A percentile compares a stretch with the other conserved stretches of the same genome.
Evolutionary conservation across 345 rosid genomes (phyloP).

Genomic region (Hibiscus trionum): DNA sequence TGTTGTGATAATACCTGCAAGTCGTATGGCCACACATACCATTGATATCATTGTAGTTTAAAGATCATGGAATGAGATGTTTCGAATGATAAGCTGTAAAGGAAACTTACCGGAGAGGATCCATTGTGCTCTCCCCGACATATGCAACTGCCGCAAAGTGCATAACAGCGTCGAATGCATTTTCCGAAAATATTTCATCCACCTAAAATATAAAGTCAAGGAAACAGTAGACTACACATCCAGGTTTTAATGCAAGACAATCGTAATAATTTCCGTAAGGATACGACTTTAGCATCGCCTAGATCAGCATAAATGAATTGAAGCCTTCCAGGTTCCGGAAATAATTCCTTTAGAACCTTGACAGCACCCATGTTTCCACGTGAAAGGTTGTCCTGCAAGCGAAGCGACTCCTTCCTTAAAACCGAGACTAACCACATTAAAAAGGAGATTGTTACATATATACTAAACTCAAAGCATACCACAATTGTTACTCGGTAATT

Average conservation of each 20-base stretch:
- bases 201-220: constrained; percentile 50
- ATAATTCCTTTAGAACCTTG: constrained; percentile 70
- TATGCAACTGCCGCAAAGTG: constrained; percentile 99
- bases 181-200: constrained; percentile 68
- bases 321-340: constrained; percentile 89
- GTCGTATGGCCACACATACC: constrained; percentile 8
- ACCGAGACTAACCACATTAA: not conserved
- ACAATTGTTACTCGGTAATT: constrained; percentile 80
- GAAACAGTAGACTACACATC: constrained; percentile 19
- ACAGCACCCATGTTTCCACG: constrained; percentile 92
- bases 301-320: constrained; percentile 88
- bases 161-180: constrained; percentile 97
- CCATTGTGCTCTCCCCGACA: constrained; percentile 94
- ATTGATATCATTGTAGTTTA: too few relatives aligned
- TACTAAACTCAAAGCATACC: constrained; percentile 34
- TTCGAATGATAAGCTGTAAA: not conserved
- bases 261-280: constrained; percentile 3
- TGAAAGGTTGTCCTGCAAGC: constrained; percentile 83
- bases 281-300: constrained; percentile 88
- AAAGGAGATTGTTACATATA: not conserved
- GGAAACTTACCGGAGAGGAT: constrained; percentile 78
- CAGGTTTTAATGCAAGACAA: not conserved
- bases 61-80: too few relatives aligned
- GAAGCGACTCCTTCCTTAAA: not conserved
- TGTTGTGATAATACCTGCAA: constrained; percentile 89